Base-by-base conservation (phyloP, 2,329 filamentous ascomycete genomes). In the Epichloe aotearoae region DNA sequence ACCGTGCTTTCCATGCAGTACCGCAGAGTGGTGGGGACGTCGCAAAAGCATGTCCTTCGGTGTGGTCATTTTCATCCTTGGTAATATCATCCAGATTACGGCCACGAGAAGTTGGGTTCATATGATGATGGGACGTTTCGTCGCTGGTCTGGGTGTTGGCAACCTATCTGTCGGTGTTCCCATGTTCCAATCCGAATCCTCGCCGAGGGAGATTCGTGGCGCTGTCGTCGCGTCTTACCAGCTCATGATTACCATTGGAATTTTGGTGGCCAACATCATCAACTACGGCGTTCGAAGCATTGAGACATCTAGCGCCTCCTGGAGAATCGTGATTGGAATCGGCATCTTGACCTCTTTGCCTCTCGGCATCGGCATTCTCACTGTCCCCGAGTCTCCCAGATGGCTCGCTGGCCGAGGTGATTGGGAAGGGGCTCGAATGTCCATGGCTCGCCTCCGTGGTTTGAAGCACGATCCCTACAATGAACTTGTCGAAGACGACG, bases 221-320 rank as follows among this genome's bases (percentile, higher is more conserved):
- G 75, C 77, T 36, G 75, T 84, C 42, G 77, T 84, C n/a, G 73
- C 76, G 4, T 80, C 76, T n/a, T 87, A 86, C 65, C 84, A 87
- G 66, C 76, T 87, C 15, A 81, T 86, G 68, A 84, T 87, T 62
- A 87, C 83, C 0, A 69, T 86, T 30, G 84, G 84, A 36, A 85
- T 87, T 55, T 77, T 80, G 49, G 62, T 75, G 19, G 70, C 75
- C 50, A 76, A 77, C 56, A 66, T 73, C 50, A 70, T 80, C 58
- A 80, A 79, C 63, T 77, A 69, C 49, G 75, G 73, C 42, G 69
- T 75, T 10, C 66, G 70, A 42, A 59, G 58, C 10, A 71, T 75
- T 56, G 52, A 73, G 43, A 59, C 67, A 3, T 62, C 62, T 0
- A 63, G 69, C 41, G 65, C 62, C 0, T 76, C 78, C 1, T 87